Evolutionary conservation across 768 basidiomycete species (phyloP), one percentile per base, ranked within the genome.

Genomic region (Multifurca ochricompacta): DNA sequence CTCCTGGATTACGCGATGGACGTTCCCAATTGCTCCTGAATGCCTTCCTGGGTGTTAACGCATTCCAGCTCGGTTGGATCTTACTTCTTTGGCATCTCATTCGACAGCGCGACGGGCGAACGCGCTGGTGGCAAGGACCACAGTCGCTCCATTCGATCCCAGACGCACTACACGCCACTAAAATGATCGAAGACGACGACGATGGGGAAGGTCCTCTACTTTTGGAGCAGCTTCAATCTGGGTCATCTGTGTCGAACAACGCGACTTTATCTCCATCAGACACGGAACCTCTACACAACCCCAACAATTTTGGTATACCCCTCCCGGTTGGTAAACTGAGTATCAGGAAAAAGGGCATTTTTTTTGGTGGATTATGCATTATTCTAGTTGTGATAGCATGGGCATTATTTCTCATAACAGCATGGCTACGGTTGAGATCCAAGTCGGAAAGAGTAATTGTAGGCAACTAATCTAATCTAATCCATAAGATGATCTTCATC

Each of bases 341-440:
- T 45, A 28, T 28, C 19, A 45, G 44, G 44, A 45, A 30, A n/a
- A 14, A 84, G 37, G 86, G 86, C 1, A 61, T 71, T 53, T 18
- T 78, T 0, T 83, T 80, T 55, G 72, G 76, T 25, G 59, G 68
- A 30, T 56, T 77, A 23, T 75, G 73, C 40, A 70, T 58, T 16
- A 45, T 59, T 2, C 62, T 82, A 31, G 74, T 85, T 9, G 60
- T 76, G 14, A 66, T 63, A 43, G 78, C 82, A 5, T 88, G 85
- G 86, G 62, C 76, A 32, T 65, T 86, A 56, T 87, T 87, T 67
- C 68, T 87, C 62, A 71, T 63, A 9, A 83, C 80, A 16, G 84
- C 82, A 0, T 82, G 74, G 74, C 64, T 74, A 49, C 77, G 76
- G 59, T 67, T 85, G 53, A 74, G 80, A 31, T 73, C 71, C 42